A percentile compares a stretch with the other conserved stretches of the same genome.
Conservation (phyloP, 2,329 filamentous ascomycete genomes). For the Stachybotrys elegans region DNA sequence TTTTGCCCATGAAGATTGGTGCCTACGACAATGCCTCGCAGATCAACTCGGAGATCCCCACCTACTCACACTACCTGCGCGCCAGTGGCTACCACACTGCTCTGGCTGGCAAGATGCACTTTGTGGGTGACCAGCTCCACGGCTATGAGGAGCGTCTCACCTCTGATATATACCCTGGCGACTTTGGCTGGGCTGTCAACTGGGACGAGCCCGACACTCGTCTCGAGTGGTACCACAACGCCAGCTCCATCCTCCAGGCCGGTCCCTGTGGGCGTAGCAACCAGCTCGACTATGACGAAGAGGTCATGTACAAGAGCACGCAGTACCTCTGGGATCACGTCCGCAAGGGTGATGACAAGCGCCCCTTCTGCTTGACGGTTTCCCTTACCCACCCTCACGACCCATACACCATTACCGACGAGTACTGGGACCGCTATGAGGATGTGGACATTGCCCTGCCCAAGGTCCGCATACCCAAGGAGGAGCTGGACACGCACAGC, state of each 20-base stretch:
- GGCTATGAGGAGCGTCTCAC: conserved; percentile 90
- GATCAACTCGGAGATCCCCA: conserved; percentile 78
- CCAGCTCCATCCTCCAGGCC: conserved; percentile 86
- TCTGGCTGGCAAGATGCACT: conserved; percentile 95
- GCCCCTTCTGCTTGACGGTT: conserved; percentile 84
- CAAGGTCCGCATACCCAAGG: conserved; percentile 69
- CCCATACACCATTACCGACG: conserved; percentile 87
- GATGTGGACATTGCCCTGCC: conserved; percentile 82
- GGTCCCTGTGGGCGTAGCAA: conserved; percentile 87
- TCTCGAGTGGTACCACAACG: conserved; percentile 95
- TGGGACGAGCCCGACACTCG: conserved; percentile 87
- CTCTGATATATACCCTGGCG: conserved; percentile 92
- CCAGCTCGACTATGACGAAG: conserved; percentile 93
- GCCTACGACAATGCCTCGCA: conserved; percentile 89
- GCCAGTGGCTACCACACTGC: conserved; percentile 83
- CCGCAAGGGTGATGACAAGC: conserved; percentile 65
- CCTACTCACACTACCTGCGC: conserved; percentile 88
- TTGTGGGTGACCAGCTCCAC: conserved; percentile 90
- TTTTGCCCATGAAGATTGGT: conserved; percentile 85
- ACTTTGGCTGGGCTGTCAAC: conserved; percentile 92
- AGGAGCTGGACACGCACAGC: conserved; percentile 81
- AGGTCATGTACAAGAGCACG: conserved; percentile 86
- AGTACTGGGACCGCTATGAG: conserved; percentile 92
- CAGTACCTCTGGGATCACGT: conserved; percentile 91
- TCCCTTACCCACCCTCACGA: conserved; percentile 94